Percentiles rank a stretch among this genome's conserved stretches.
phyloP scores from a whole-genome alignment of 2,329 filamentous ascomycete genomes.

The Colletotrichum lentis region DNA sequence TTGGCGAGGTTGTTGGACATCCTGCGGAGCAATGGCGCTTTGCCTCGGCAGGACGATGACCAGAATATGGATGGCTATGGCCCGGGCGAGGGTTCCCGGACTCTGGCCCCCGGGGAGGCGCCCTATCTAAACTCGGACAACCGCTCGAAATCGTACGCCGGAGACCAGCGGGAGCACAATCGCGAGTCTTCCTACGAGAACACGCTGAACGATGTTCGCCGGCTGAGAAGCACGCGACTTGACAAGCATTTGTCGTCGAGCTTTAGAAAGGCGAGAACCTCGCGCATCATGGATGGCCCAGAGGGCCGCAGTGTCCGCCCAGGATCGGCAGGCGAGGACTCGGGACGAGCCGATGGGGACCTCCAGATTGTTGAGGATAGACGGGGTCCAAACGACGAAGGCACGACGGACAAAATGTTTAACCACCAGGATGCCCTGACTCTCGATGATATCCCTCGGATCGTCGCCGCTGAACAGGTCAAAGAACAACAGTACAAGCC shows the following conservation, averaged over 20 bases:
- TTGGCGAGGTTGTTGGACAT: constrained; percentile 89
- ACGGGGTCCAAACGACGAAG: constrained; percentile 69
- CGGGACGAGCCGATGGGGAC: constrained; percentile 59
- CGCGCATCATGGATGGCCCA: constrained; percentile 89
- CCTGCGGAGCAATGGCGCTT: constrained; percentile 80
- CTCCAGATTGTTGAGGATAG: constrained; percentile 83
- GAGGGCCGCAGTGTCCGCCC: constrained; percentile 73
- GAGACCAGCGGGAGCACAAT: constrained; percentile 65
- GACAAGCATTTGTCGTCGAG: constrained; percentile 95
- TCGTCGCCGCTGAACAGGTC: constrained; percentile 94
- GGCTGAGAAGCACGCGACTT: constrained; percentile 89
- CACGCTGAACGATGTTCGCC: constrained; percentile 92
- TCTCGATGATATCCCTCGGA: constrained; percentile 93
- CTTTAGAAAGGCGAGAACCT: constrained; percentile 87
- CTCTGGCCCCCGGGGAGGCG: constrained; percentile 29
- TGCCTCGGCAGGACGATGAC: constrained; percentile 80
- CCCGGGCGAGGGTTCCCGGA: constrained; percentile 63
- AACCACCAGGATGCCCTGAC: constrained; percentile 91
- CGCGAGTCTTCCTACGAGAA: constrained; percentile 88
- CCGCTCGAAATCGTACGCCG: constrained; percentile 77
- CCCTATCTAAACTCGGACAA: constrained; percentile 69
- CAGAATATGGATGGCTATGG: constrained; percentile 73
- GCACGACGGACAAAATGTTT: constrained; percentile 82
- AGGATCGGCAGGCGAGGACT: constrained; percentile 73
- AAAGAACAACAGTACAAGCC: constrained; percentile 82